phyloP scores from a whole-genome alignment of 169 alveolate species.

The Plasmodium gaboni region DNA sequence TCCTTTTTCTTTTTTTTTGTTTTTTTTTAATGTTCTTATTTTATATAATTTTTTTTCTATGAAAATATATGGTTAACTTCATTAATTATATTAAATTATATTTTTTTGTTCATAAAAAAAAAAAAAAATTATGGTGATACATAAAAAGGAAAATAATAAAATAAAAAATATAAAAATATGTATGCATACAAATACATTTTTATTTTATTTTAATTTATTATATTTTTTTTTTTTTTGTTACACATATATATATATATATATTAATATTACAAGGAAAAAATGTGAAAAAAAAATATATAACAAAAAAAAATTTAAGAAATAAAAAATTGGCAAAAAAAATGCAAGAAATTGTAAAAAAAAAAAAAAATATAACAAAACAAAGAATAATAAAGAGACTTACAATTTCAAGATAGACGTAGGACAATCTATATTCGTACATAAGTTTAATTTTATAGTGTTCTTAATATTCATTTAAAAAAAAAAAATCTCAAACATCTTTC shows the following conservation, averaged over 20 bases:
- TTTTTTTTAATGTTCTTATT: neutral
- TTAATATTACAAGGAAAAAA: neutral
- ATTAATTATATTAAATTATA: neutral
- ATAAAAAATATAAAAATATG: too few relatives aligned
- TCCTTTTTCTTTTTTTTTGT: too few relatives aligned
- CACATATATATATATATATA: neutral
- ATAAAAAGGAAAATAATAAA: slow-evolving; percentile 1
- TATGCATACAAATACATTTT: neutral
- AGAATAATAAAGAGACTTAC: too few relatives aligned
- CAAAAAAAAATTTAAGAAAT: neutral
- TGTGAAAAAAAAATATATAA: slow-evolving; percentile 5
- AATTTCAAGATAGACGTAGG: too few relatives aligned
- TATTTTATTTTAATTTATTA: slow-evolving; percentile 1
- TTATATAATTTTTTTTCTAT: neutral
- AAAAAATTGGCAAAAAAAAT: neutral
- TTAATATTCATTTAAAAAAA: too few relatives aligned
- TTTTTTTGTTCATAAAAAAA: neutral
- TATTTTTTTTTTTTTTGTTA: neutral
- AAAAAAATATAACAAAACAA: too few relatives aligned
- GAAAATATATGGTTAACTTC: neutral
- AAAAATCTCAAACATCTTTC: too few relatives aligned
- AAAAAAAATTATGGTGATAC: neutral
- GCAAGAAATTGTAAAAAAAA: too few relatives aligned
- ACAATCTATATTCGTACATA: too few relatives aligned
- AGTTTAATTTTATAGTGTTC: too few relatives aligned